Conservation (phyloP, 371 early-diverging fungal genomes). For the Mortierella sp. region DNA sequence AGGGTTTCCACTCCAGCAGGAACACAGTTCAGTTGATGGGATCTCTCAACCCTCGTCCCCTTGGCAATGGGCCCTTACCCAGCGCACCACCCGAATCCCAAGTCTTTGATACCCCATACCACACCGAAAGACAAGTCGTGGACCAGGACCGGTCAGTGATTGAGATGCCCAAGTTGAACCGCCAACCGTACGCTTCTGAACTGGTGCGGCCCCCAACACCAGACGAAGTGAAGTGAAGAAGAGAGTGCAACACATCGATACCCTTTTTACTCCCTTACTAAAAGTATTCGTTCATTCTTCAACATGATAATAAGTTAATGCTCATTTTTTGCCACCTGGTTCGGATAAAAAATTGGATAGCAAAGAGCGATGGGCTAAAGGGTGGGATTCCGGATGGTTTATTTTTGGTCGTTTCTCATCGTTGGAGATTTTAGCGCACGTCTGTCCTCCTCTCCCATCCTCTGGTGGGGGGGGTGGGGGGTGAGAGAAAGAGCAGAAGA, state of each 20-base stretch:
- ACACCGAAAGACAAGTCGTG: background rate
- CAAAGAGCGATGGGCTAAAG: background rate
- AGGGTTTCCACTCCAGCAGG: background rate
- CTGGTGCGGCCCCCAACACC: conserved; percentile 24
- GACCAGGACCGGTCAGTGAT: conserved; percentile 18
- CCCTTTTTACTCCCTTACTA: background rate
- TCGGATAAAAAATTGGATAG: conserved; percentile 9
- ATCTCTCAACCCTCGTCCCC: conserved; percentile 18
- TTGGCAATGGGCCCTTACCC: conserved; percentile 16
- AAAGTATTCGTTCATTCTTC: no score
- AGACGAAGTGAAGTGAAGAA: conserved; percentile 27
- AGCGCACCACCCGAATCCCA: conserved; percentile 50
- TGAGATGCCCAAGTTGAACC: conserved; percentile 47
- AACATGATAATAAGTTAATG: background rate
- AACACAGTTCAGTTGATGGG: conserved; percentile 12
- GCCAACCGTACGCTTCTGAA: conserved; percentile 53
- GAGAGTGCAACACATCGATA: background rate
- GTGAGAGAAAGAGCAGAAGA: background rate
- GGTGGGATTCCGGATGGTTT: background rate
- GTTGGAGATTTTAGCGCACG: background rate
- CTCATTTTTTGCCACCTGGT: background rate
- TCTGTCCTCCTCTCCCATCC: background rate
- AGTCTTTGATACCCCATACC: conserved; percentile 20
- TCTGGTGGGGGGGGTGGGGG: no score
- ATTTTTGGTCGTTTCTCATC: background rate